A percentile compares a stretch with the other conserved stretches of the same genome.
Evolutionary conservation across 495 filamentous ascomycete species (phyloP).

Genomic region (Penicillium fimorum): DNA sequence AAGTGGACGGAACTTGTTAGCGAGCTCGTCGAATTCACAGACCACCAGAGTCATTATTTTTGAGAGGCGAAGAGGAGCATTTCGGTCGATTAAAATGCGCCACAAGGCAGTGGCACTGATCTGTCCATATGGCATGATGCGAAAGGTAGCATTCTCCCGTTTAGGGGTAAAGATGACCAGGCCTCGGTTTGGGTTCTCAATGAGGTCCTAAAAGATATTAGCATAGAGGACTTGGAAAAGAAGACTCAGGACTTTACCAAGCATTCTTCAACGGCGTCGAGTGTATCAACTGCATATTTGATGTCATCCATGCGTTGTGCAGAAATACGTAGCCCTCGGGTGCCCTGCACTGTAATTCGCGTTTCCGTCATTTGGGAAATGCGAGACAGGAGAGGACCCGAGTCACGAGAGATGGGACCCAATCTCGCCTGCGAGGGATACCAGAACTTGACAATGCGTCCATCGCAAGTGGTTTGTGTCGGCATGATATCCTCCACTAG

Average conservation of each 20-base stretch:
- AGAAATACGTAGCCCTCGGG: background rate
- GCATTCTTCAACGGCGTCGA: conserved; percentile 2
- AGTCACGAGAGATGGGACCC: background rate
- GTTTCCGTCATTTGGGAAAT: conserved; percentile 1
- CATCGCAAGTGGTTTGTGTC: background rate
- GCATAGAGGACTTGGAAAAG: background rate
- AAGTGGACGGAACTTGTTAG: background rate
- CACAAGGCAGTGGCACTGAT: conserved; percentile 9
- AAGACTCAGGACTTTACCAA: background rate
- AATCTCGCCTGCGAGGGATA: background rate
- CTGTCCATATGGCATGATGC: conserved; percentile 12
- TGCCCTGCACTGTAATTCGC: background rate
- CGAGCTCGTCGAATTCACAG: background rate
- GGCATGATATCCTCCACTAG: conserved; percentile 1
- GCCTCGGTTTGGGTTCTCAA: conserved; percentile 8
- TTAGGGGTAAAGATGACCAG: background rate
- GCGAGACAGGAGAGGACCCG: background rate
- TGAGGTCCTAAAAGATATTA: conserved; percentile 2
- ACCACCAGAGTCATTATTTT: background rate
- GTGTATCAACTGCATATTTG: background rate
- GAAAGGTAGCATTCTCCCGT: background rate
- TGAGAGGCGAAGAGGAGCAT: background rate
- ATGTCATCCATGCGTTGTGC: background rate
- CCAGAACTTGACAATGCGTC: background rate
- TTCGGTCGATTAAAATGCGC: background rate